Evolutionary conservation across 768 basidiomycete species (phyloP).

Genomic region (Suillus weaverae): DNA sequence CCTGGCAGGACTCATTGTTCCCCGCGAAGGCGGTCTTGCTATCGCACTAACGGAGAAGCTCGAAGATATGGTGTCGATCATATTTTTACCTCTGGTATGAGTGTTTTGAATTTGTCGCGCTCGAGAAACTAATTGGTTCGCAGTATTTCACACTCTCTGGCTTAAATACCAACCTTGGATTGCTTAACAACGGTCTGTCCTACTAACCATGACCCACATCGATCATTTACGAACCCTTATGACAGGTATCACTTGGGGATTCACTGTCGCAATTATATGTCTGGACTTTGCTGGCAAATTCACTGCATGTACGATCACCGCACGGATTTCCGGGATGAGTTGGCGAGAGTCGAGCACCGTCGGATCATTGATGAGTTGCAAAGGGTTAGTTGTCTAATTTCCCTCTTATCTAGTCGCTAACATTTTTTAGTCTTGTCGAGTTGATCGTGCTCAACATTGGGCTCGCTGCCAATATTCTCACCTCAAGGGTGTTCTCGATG

Average conservation of each 20-base stretch:
- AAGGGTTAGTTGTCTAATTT: slow-evolving; percentile 63
- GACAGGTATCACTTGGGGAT: slow-evolving; percentile 82
- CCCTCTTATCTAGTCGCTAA: neutral
- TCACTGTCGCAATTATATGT: slow-evolving; percentile 71
- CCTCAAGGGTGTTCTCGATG: slow-evolving; percentile 86
- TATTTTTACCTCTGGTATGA: slow-evolving; percentile 84
- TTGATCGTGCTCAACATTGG: slow-evolving; percentile 97
- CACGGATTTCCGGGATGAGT: slow-evolving; percentile 67
- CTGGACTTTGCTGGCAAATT: slow-evolving; percentile 91
- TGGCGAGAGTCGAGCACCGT: slow-evolving; percentile 84
- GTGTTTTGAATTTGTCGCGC: neutral
- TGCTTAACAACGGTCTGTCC: slow-evolving; percentile 69
- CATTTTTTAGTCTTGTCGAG: slow-evolving; percentile 68
- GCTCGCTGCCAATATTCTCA: slow-evolving; percentile 73
- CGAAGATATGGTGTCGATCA: slow-evolving; percentile 90
- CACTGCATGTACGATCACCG: slow-evolving; percentile 72
- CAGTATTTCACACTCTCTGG: slow-evolving; percentile 95
- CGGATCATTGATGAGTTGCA: slow-evolving; percentile 93
- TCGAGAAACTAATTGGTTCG: neutral
- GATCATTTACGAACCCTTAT: neutral
- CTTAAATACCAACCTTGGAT: slow-evolving; percentile 84
- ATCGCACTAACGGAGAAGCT: slow-evolving; percentile 88
- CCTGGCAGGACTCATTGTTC: slow-evolving; percentile 77
- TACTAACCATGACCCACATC: neutral
- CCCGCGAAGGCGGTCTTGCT: slow-evolving; percentile 83